phyloP scores from a whole-genome alignment of 768 basidiomycete genomes.

The Pholiota molesta region DNA sequence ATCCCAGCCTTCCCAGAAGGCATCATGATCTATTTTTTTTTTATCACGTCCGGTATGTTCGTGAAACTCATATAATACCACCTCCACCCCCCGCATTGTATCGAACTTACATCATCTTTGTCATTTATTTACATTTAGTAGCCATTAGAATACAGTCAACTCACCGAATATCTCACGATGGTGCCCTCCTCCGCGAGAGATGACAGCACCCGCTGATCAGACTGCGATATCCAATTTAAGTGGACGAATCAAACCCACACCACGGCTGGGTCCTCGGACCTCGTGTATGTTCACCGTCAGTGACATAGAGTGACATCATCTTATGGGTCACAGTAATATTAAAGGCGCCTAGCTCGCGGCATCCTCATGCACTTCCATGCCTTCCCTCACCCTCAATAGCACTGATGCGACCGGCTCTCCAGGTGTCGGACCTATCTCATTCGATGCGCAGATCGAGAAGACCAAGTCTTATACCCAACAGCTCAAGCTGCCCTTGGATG shows the following conservation, averaged over 20 bases:
- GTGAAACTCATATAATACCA: conserved; percentile 15
- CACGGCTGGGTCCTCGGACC: background rate
- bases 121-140: conserved; percentile 24
- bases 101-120: conserved; percentile 15
- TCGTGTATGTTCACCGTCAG: background rate
- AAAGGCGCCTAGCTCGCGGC: background rate
- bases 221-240: background rate
- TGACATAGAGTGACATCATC: background rate
- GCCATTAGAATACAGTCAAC: conserved; percentile 9
- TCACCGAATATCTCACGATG: background rate
- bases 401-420: conserved; percentile 13
- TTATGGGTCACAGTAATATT: background rate
- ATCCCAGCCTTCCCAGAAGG: conserved; percentile 3
- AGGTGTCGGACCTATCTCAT: conserved; percentile 4
- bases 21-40: background rate
- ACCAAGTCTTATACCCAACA: conserved; percentile 14
- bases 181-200: background rate
- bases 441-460: conserved; percentile 15
- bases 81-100: conserved; percentile 13
- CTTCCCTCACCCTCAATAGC: conserved; percentile 22
- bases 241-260: background rate
- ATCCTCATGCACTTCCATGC: conserved; percentile 13
- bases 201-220: background rate
- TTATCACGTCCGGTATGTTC: conserved; percentile 14
- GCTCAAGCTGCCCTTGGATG: conserved; percentile 20